Evolutionary conservation across 352 stramenopile genomes (phyloP).

Genomic region (Pythium rhizo-oryzae): DNA sequence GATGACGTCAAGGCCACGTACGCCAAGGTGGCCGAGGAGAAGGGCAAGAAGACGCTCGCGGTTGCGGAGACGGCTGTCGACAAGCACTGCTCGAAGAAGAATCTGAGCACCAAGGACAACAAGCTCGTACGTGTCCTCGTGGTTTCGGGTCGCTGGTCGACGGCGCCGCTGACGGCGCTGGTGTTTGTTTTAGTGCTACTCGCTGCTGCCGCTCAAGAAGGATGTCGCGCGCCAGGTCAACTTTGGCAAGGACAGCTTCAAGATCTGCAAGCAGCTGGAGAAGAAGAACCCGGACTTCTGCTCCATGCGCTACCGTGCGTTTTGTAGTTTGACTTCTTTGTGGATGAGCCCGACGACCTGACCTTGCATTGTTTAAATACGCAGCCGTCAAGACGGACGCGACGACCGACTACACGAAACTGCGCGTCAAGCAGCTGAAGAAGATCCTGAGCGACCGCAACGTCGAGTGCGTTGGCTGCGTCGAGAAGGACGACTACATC

Average conservation of each 20-base stretch:
- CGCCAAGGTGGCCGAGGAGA: constrained; percentile 62
- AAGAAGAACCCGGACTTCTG: constrained; percentile 96
- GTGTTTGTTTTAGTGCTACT: constrained; percentile 86
- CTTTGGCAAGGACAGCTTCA: constrained; percentile 92
- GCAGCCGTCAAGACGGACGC: constrained; percentile 93
- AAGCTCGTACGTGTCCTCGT: constrained; percentile 71
- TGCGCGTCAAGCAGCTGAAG: constrained; percentile 96
- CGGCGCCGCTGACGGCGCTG: background rate
- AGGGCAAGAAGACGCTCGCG: constrained; percentile 80
- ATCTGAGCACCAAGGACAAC: constrained; percentile 88
- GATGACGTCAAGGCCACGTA: constrained; percentile 84
- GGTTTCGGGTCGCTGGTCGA: background rate
- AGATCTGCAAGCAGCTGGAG: constrained; percentile 94
- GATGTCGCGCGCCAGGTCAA: constrained; percentile 92
- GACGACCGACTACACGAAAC: constrained; percentile 94
- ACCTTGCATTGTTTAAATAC: background rate
- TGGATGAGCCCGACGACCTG: no score
- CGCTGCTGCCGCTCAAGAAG: constrained; percentile 94
- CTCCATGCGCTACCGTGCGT: constrained; percentile 93
- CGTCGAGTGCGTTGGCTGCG: constrained; percentile 92
- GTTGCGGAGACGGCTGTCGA: constrained; percentile 82
- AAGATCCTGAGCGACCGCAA: constrained; percentile 93
- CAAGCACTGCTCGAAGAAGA: constrained; percentile 83
- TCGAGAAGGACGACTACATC: constrained; percentile 96
- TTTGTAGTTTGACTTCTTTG: background rate